These are phyloP conservation scores for Elsinoe ampelina DNA, from an alignment of 2,329 filamentous ascomycete species.

Conservation along the genomic window DNA sequence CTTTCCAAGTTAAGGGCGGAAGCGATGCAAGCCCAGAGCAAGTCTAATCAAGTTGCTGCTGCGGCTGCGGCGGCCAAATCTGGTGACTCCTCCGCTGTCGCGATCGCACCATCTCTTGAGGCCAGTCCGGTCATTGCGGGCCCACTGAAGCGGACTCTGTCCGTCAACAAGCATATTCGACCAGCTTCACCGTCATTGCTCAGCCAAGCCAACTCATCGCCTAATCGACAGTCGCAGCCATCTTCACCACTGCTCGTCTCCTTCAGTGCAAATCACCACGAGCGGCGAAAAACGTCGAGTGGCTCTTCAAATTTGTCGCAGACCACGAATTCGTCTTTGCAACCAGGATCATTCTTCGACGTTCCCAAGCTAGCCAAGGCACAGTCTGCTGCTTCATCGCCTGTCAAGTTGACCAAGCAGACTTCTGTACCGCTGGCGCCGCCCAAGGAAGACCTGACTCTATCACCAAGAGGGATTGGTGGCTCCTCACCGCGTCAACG, in stretches of 20 bases:
- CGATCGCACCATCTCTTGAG: constrained; percentile 60
- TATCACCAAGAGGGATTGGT: constrained; percentile 25
- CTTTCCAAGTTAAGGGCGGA: constrained; percentile 93
- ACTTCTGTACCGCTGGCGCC: constrained; percentile 41
- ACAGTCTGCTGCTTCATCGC: constrained; percentile 46
- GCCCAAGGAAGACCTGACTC: constrained; percentile 31
- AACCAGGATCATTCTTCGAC: constrained; percentile 59
- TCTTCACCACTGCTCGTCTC: constrained; percentile 92
- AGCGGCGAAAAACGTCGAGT: constrained; percentile 86
- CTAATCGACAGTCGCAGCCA: constrained; percentile 72
- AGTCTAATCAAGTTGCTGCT: constrained; percentile 31
- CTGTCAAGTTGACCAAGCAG: constrained; percentile 38
- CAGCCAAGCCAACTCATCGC: constrained; percentile 74
- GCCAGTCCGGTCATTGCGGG: constrained; percentile 75
- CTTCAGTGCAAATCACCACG: constrained; percentile 75
- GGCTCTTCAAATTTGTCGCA: constrained; percentile 78
- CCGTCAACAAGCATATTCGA: constrained; percentile 69
- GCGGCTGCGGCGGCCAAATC: constrained; percentile 19
- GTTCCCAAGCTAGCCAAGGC: constrained; percentile 51
- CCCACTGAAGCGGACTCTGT: constrained; percentile 71
- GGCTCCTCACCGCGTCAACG: constrained; percentile 56
- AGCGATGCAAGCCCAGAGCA: constrained; percentile 63
- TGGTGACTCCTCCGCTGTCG: constrained; percentile 22
- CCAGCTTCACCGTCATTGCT: constrained; percentile 78
- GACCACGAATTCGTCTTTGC: constrained; percentile 60